Base-by-base conservation (phyloP, 331 rosid genomes). In the Quercus lobata region DNA sequence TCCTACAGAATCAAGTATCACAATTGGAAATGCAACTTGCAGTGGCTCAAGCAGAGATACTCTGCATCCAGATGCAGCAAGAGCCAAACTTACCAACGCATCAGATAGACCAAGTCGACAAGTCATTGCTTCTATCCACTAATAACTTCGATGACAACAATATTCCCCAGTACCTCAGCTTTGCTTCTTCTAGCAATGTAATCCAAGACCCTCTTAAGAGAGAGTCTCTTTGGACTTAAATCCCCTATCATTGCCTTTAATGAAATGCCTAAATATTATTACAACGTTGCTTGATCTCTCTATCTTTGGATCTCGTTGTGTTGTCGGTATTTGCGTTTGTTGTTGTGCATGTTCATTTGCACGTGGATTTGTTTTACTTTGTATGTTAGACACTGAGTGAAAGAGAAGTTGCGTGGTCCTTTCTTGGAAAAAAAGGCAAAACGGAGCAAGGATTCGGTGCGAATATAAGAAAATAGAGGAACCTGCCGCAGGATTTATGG, bases 1-100 rank as follows among this genome's bases (percentile, higher is more conserved):
- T 71, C 76, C 87, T 92, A 12, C 94, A 92, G 83, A 88, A 11
- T 73, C 97, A 90, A 72, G 93, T 92, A 32, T 87, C 97, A 16
- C 91, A 90, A 71, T 80, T 92, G 44, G 86, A 92, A 90, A 92
- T 87, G 92, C 97, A 92, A 65, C 92, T 92, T 14, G 90, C 94
- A 19, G 78, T 88, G 75, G 94, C 94, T 69, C 94, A 92, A 68
- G 83, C 92, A 12, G 94, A 92, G 90, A 85, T 88, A 7, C 90
- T 92, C 0, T 87, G 92, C 87, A 71, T 90, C 75, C 94, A 90
- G 84, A 92, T 84, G 94, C 92, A 88, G 41, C 92, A 84, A 78
- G 92, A 88, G 35, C 84, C 88, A 4, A 60, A 79, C 66, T 34
- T 83, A 34, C 83, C 89, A 2, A 29, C 80, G 55, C 87, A 41